Base-by-base conservation (phyloP, 1,284 basidiomycete genomes). In the Sphagnurus paluster region DNA sequence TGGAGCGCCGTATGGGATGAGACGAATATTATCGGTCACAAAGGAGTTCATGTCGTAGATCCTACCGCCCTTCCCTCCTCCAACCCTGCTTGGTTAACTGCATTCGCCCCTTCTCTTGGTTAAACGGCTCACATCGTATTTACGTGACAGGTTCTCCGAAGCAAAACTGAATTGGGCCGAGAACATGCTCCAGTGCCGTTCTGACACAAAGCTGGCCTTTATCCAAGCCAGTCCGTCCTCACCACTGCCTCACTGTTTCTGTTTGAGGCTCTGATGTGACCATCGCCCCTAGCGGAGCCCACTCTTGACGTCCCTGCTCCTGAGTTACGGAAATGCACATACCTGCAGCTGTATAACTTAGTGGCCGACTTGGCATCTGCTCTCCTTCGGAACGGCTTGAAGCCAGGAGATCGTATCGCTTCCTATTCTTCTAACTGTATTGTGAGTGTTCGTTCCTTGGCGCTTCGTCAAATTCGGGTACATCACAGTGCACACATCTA, bases 161-260 rank as follows among this genome's bases (percentile, higher is more conserved):
- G 82, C 89, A 0, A 69, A 67, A 30, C 64, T 93, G 44, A 93
- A 93, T 63, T 93, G 88, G 82, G 89, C 91, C 30, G 90, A 95
- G 71, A 94, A 94, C 64, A 82, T 91, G 75, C 72, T 94, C 21
- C 73, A 73, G 28, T 77, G 74, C 57, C 78, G 79, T 46, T 76
- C 74, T 20, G 63, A 71, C 7, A 69, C 76, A 44, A 83, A 84
- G 59, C 63, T 79, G n/a, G 91, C 90, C 1, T 71, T 93, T 50
- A 78, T 93, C 42, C 81, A 91, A 72, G 77, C 79, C 49, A 83
- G 86, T 84, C 67, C 61, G 79, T 74, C 3, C n/a, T 35, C 19
- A 10, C 5, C 35, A 39, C 44, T 40, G 44, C 39, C 44, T 14
- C 30, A 10, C 17, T 14, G 10, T 10, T 40, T 47, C 13, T 14